These are phyloP conservation scores for Delphinella strobiligena DNA, from an alignment of 2,329 filamentous ascomycete species.

Conservation along the genomic window DNA sequence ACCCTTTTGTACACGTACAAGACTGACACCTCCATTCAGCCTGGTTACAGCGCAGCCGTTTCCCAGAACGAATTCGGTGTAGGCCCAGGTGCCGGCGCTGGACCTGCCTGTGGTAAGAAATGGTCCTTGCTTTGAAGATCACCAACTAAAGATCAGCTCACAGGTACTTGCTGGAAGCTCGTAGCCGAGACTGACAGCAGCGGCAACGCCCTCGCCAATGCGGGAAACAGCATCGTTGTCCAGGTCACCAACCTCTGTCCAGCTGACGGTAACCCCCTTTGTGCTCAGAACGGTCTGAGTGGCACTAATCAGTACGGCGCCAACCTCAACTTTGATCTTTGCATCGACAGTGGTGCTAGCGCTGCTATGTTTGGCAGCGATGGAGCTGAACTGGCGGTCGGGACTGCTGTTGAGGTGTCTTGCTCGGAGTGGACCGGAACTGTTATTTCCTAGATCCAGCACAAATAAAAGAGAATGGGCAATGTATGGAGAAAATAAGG, in stretches of 20 bases:
- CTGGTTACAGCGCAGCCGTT: slow-evolving; percentile 25
- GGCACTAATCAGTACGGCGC: slow-evolving; percentile 27
- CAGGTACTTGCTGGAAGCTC: slow-evolving; percentile 28
- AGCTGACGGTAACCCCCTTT: slow-evolving; percentile 25
- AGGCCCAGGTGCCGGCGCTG: slow-evolving; percentile 23
- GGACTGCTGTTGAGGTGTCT: slow-evolving; percentile 20
- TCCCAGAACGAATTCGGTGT: slow-evolving; percentile 28
- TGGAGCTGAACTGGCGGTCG: slow-evolving; percentile 21
- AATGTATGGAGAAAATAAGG: no score
- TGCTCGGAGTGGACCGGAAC: slow-evolving; percentile 14
- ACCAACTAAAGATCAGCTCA: no score
- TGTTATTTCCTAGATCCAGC: slow-evolving; percentile 9
- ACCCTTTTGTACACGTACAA: neutral
- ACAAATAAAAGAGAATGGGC: no score
- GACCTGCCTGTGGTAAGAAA: slow-evolving; percentile 25
- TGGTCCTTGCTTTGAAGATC: no score
- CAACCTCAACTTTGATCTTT: slow-evolving; percentile 30
- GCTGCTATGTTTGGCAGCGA: slow-evolving; percentile 23
- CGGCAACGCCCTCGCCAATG: slow-evolving; percentile 17
- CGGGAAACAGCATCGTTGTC: slow-evolving; percentile 25
- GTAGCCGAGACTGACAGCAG: slow-evolving; percentile 22
- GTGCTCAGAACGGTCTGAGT: slow-evolving; percentile 20
- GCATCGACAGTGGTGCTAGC: slow-evolving; percentile 25
- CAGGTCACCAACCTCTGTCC: slow-evolving; percentile 31
- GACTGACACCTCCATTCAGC: slow-evolving; percentile 2